Percentiles rank a stretch among this genome's conserved stretches.
Evolutionary conservation across 1,284 basidiomycete genomes (phyloP).

Genomic region (Rhodotorula sp.): DNA sequence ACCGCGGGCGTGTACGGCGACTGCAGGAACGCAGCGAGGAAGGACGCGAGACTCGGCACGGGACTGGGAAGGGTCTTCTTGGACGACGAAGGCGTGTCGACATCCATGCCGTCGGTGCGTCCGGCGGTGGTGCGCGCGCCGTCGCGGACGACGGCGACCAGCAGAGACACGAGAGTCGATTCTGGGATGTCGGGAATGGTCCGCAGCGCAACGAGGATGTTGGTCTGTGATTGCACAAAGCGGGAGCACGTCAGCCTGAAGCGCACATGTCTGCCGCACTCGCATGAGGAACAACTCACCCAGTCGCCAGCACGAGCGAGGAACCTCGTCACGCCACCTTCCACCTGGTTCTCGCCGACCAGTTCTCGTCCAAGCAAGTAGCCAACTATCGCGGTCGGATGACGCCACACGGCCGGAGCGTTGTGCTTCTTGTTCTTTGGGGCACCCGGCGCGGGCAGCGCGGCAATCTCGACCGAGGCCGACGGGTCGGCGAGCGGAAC

Average conservation of each 20-base stretch:
- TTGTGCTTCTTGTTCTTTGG: neutral
- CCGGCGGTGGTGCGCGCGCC: neutral
- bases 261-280: too few species aligned
- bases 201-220: slow-evolving; percentile 29
- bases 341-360: slow-evolving; percentile 35
- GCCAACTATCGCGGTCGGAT: slow-evolving; percentile 32
- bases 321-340: slow-evolving; percentile 26
- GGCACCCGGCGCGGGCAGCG: neutral
- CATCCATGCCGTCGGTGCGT: slow-evolving; percentile 17
- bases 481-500: slow-evolving; percentile 14
- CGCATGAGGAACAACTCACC: slow-evolving; percentile 2
- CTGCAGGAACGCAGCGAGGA: slow-evolving; percentile 33
- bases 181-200: slow-evolving; percentile 38
- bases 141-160: slow-evolving; percentile 24
- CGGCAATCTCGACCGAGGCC: slow-evolving; percentile 7
- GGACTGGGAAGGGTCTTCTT: slow-evolving; percentile 11
- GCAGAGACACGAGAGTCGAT: slow-evolving; percentile 26
- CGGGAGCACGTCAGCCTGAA: neutral
- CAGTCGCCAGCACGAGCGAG: slow-evolving; percentile 37
- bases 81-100: slow-evolving; percentile 2
- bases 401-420: slow-evolving; percentile 2
- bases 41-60: slow-evolving; percentile 16
- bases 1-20: slow-evolving; percentile 21
- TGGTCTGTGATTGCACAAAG: neutral
- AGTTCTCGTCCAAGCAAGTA: slow-evolving; percentile 36